phyloP scores from a whole-genome alignment of 352 stramenopile genomes.

The Pythium rishiriense region DNA sequence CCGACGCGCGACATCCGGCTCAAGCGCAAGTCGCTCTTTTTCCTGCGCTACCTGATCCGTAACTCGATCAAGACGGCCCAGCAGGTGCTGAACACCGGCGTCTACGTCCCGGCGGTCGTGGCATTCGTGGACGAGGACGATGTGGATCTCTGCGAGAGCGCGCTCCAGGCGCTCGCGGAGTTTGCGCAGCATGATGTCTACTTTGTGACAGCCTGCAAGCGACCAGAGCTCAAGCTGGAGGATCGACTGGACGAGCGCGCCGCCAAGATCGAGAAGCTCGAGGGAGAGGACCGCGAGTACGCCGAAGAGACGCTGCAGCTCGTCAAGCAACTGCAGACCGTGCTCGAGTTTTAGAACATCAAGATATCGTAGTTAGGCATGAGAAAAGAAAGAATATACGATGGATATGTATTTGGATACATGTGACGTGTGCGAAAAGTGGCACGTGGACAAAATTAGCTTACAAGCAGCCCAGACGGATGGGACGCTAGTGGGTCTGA shows the following conservation, averaged over 20 bases:
- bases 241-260: constrained; percentile 55
- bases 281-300: constrained; percentile 71
- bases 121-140: constrained; percentile 67
- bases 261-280: constrained; percentile 56
- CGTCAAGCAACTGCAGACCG: constrained; percentile 44
- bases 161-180: constrained; percentile 68
- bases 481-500: not conserved
- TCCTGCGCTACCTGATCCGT: constrained; percentile 78
- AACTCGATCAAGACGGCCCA: constrained; percentile 55
- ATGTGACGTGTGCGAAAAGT: constrained; percentile 10
- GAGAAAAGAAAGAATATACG: not conserved
- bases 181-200: constrained; percentile 62
- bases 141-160: constrained; percentile 77
- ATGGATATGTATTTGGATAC: constrained; percentile 13
- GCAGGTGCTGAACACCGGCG: constrained; percentile 39
- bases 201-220: constrained; percentile 61
- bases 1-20: constrained; percentile 59
- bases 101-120: constrained; percentile 49
- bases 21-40: constrained; percentile 83
- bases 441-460: constrained; percentile 2
- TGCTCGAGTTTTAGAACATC: constrained; percentile 24
- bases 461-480: not conserved
- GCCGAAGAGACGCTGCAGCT: constrained; percentile 62
- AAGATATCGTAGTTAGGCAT: constrained; percentile 6
- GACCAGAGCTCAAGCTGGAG: constrained; percentile 44